phyloP scores from a whole-genome alignment of 257 asterid species.

The Cordia subcordata region DNA sequence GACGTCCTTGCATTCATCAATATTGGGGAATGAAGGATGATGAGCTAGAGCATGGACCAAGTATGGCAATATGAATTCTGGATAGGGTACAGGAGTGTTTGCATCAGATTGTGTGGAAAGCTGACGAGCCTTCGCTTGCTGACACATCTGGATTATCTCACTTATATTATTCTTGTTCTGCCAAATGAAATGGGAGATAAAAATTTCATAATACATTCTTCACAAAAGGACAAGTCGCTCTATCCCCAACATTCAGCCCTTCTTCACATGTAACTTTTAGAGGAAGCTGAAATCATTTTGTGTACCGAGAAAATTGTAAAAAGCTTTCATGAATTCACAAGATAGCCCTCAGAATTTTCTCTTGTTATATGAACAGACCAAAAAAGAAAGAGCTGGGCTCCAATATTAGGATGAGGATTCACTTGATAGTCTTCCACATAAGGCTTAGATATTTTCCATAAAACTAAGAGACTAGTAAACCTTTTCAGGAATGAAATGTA shows the following conservation, averaged over 20 bases:
- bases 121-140: conserved; percentile 77
- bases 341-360: too few species aligned
- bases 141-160: conserved; percentile 88
- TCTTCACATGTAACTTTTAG: background rate
- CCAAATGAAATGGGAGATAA: conserved; percentile 24
- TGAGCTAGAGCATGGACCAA: conserved; percentile 94
- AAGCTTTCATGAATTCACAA: too few species aligned
- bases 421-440: background rate
- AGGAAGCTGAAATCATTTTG: too few species aligned
- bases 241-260: background rate
- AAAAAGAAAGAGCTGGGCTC: background rate
- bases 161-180: conserved; percentile 78
- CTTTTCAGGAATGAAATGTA: conserved; percentile 26
- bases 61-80: conserved; percentile 78
- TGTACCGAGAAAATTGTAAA: too few species aligned
- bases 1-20: conserved; percentile 79
- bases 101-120: conserved; percentile 56
- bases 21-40: conserved; percentile 74
- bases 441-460: background rate
- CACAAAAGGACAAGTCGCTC: background rate
- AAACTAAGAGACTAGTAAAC: conserved; percentile 4
- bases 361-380: too few species aligned
- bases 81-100: conserved; percentile 49
- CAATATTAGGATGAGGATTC: background rate
- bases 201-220: conserved; percentile 1